Conservation (phyloP, 768 basidiomycete genomes). For the Trametes meyenii region DNA sequence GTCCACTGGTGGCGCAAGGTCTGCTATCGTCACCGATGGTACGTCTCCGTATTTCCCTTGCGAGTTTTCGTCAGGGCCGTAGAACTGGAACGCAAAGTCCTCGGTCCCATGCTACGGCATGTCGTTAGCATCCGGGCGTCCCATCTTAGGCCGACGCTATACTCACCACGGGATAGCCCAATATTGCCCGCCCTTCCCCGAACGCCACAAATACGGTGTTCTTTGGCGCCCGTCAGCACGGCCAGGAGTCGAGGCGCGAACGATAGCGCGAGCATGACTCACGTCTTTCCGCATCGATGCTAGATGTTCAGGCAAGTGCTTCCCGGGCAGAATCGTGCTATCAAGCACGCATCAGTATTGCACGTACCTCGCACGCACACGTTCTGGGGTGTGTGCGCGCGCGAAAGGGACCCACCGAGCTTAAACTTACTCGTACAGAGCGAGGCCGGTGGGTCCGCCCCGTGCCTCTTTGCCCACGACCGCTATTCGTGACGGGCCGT, state of each 20-base stretch:
- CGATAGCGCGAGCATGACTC: neutral
- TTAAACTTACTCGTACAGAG: constrained; percentile 33
- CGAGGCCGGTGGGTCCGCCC: constrained; percentile 26
- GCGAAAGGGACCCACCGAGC: neutral
- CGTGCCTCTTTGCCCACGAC: constrained; percentile 21
- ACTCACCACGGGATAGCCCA: constrained; percentile 19
- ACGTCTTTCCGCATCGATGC: constrained; percentile 1
- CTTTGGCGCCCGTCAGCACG: constrained; percentile 1
- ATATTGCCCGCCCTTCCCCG: constrained; percentile 9
- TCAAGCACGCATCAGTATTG: neutral
- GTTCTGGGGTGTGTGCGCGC: constrained; percentile 3
- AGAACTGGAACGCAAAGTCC: constrained; percentile 32
- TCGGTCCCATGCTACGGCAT: constrained; percentile 7
- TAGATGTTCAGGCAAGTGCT: constrained; percentile 10
- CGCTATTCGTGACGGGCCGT: constrained; percentile 28
- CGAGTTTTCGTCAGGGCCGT: constrained; percentile 23
- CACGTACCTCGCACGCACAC: neutral
- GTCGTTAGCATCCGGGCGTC: neutral
- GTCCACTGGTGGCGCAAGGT: constrained; percentile 1
- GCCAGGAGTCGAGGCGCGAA: neutral
- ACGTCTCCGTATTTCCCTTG: constrained; percentile 15
- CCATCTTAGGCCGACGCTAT: neutral
- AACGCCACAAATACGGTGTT: constrained; percentile 17
- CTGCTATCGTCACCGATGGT: neutral
- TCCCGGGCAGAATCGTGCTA: constrained; percentile 6